Conservation (phyloP, 148 eudicot genomes). For the Hydrangea macrophylla region DNA sequence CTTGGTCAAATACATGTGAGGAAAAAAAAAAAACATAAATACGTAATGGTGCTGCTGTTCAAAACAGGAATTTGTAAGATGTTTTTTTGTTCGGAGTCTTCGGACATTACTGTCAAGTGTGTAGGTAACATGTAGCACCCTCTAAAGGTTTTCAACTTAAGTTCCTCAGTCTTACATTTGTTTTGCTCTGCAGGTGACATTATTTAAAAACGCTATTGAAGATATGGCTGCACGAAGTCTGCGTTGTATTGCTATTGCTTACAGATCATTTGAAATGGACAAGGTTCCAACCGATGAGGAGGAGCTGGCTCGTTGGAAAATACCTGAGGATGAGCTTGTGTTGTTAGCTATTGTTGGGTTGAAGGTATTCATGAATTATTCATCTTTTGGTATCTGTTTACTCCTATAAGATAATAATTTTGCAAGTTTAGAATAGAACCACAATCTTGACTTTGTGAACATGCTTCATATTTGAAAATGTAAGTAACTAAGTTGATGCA, state of each 20-base stretch:
- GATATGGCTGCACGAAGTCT: slow-evolving; percentile 66
- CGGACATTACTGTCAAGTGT: not conserved
- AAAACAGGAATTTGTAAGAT: too few relatives aligned
- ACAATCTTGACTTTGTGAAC: not conserved
- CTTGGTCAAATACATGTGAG: not conserved
- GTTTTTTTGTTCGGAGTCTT: too few relatives aligned
- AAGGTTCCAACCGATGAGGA: slow-evolving; percentile 58
- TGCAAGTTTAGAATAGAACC: not conserved
- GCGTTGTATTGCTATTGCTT: slow-evolving; percentile 90
- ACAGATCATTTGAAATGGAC: slow-evolving; percentile 34
- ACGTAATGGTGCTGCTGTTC: not conserved
- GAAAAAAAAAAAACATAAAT: not conserved
- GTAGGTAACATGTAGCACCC: not conserved
- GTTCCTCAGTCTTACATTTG: not conserved
- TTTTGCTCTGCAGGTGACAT: slow-evolving; percentile 26
- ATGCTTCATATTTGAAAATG: not conserved
- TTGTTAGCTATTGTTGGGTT: slow-evolving; percentile 87
- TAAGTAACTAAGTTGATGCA: not conserved
- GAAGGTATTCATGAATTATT: slow-evolving; percentile 49
- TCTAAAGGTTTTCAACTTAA: not conserved
- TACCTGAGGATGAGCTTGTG: slow-evolving; percentile 59
- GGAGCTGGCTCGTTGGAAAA: slow-evolving; percentile 50
- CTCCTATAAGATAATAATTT: not conserved
- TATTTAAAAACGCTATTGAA: slow-evolving; percentile 58
- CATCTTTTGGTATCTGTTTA: not conserved